Base-by-base conservation (phyloP, 2,329 filamentous ascomycete species). In the Massarina eburnea region DNA sequence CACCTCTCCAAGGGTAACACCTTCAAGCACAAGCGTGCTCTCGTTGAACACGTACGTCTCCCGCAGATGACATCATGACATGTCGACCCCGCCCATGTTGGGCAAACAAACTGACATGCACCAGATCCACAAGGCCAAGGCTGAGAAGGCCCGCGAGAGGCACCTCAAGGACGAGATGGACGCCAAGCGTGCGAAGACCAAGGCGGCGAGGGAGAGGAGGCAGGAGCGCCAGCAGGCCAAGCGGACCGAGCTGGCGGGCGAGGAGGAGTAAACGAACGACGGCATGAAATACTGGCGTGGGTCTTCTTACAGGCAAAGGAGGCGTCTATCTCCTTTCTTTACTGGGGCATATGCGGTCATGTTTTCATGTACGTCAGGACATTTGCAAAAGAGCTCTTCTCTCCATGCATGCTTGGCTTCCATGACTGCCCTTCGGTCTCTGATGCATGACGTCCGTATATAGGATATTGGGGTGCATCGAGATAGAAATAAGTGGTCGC, bases 1-100 rank as follows among this genome's bases (percentile, higher is more conserved):
- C 94, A 96, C 80, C 83, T 95, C 76, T 94, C 89, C 87, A 99
- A 99, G 91, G 95, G 94, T 95, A 99, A 99, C 88, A 92, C 94
- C 77, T 99, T 99, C 89, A 99, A 99, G 91, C 94, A 99, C 90
- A 99, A 97, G 91, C 88, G 94, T 80, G 94, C 91, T 73, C 87
- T 99, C 71, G 91, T 99, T 76, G 94, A 99, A 86, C 94, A 99
- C 83, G 94, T 99, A 95, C 74, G 94, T 90, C 44, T 46, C 47
- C n/a, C 52, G 4, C 35, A 38, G 3, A 67, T 68, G 63, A 68
- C 62, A 68, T 69, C 62, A 71, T 68, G 58, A 67, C 48, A 48
- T 49, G 43, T 57, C 55, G 54, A 41, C 41, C 27, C 54, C 52
- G 39, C 47, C 52, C 46, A n/a, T n/a, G n/a, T n/a, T 36, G 48